Evolutionary conservation across 371 early-diverging fungal species (phyloP), one percentile per base, ranked within the genome.

Genomic region (Choanephora cucurbitarum): DNA sequence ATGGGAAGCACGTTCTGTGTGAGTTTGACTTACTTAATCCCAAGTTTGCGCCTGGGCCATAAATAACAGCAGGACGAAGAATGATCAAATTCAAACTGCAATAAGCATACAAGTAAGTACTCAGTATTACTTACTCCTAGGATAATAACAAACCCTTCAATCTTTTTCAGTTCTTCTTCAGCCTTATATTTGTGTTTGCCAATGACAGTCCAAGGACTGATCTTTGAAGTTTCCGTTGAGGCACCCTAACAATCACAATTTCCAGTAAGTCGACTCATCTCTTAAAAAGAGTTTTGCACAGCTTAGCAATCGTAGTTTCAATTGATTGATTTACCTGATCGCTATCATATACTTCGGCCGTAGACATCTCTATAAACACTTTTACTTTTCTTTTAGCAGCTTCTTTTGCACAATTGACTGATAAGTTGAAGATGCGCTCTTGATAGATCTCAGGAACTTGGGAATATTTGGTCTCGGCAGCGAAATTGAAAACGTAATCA

Each of bases 401-500:
- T 67, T 92, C 91, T 58, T 86, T 81, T 13, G 87, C 94, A 39
- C 90, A 87, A 33, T 81, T 78, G 51, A 86, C 77, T 18, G 92
- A 84, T 17, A 95, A 68, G 52, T 81, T 77, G 49, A 77, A 80
- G 45, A 94, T 90, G 17, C 93, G 89, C 44, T 94, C 93, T 44
- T 92, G 87, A 73, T 96, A 95, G 19, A 93, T 73, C 84, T 86
- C 89, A 21, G 89, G 82, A 0, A 87, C 75, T 68, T 92, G 94
- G 0, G 91, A 90, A 69, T 92, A 95, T 66, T 93, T 95, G 33
- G 91, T 91, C 72, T 96, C 97, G 15, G 88, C 88, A 8, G 94
- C 95, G 63, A 91, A 81, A 71, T 96, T 93, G 73, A 95, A 86
- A 1, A 95, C 95, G 58, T 84, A 90, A 69, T 96, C 95, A 69